These are phyloP conservation scores for Quercus alba DNA, from an alignment of 306 rosid genomes.

Conservation along the genomic window DNA sequence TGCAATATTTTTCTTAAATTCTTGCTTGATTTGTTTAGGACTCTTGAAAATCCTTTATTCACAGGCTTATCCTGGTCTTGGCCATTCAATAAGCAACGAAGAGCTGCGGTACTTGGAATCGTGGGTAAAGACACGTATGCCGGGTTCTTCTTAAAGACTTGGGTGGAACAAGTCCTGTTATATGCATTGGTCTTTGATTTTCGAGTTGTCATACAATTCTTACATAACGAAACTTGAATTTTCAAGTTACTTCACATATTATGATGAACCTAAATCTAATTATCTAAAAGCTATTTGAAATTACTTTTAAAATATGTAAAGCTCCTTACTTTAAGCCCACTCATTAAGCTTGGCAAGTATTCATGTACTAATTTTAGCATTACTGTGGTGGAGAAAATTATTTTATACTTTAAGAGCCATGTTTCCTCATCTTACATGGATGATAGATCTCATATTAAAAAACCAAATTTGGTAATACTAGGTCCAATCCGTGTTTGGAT, in stretches of 20 bases:
- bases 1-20: not conserved
- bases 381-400: too few species aligned
- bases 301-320: not conserved
- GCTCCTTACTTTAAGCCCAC: too few species aligned
- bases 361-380: too few species aligned
- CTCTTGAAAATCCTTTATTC: not conserved
- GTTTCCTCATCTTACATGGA: too few species aligned
- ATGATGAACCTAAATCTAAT: not conserved
- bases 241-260: not conserved
- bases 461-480: too few species aligned
- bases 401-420: too few species aligned
- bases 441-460: too few species aligned
- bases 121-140: constrained; percentile 70
- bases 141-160: constrained; percentile 48
- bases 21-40: constrained; percentile 7
- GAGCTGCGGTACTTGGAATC: constrained; percentile 69
- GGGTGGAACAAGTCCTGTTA: not conserved
- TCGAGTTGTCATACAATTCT: not conserved
- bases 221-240: not conserved
- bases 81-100: constrained; percentile 57
- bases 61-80: constrained; percentile 81
- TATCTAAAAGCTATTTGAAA: not conserved
- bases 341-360: too few species aligned
- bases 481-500: too few species aligned
- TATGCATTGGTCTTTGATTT: not conserved